Evolutionary conservation across 1,284 basidiomycete species (phyloP), one percentile per base, ranked within the genome.

Genomic region (Fistulina hepatica): DNA sequence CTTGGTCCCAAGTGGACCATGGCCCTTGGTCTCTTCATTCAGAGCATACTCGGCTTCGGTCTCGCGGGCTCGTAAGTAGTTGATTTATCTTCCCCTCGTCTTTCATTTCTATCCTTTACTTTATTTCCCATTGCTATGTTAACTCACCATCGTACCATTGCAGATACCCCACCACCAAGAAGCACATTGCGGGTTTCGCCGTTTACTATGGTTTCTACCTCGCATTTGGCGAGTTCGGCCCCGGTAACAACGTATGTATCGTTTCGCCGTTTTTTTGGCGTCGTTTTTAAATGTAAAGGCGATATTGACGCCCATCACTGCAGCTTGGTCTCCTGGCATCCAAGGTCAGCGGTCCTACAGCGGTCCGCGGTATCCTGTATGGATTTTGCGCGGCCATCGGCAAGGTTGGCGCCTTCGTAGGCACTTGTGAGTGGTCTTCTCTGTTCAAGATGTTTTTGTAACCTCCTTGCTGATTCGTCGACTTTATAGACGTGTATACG

Each of bases 201-300:
- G 79, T 91, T 30, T 63, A 95, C 7, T 95, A 94, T 51, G 91
- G 92, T 7, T 76, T 95, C 38, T 97, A 95, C 72, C 56, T 94
- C 40, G 78, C 73, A 47, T 82, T 88, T 44, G 90, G 89, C 34
- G 88, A 90, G 59, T 58, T 88, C 34, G 77, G 76, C 10, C 28
- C 28, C 3, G 28, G 28, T 19, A 31, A 31, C 28, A 16, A 19
- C 28, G n/a, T 67, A 37, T 23, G 59, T 52, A 9, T 34, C 16
- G 6, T 15, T 37, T 10, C 15, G 13, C 17, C 10, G n/a, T 35
- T 15, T 17, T 21, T 21, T 35, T 19, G 12, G 17, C 13, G 15
- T 3, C 33, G 20, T 7, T 17, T 30, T 10, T 5, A 23, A 9
- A 19, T 13, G 8, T 19, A 22, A 20, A 16, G 37, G 17, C 44